Conservation (phyloP, 208 protist genomes). For the Wallacemonas sp. region DNA sequence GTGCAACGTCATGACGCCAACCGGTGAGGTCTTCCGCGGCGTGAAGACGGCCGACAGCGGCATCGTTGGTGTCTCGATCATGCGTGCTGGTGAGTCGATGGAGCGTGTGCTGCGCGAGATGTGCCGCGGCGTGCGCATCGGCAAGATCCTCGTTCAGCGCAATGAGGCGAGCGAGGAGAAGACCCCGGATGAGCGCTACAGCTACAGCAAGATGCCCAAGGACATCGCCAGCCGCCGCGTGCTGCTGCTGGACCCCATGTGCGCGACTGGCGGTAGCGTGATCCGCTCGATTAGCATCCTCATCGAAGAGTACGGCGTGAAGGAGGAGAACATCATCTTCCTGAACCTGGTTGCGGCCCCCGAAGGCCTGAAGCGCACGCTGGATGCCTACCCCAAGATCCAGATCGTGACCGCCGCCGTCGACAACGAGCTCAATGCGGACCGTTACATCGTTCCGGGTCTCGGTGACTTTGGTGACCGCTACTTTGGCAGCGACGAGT, state of each 20-base stretch:
- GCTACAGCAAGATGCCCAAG: constrained; percentile 96
- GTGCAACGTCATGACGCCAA: constrained; percentile 92
- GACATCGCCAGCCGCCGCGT: constrained; percentile 92
- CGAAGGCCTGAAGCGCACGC: constrained; percentile 78
- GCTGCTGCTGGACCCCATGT: constrained; percentile 97
- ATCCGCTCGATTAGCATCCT: constrained; percentile 83
- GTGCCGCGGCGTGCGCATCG: constrained; percentile 95
- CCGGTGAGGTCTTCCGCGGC: constrained; percentile 75
- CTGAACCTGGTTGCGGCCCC: constrained; percentile 94
- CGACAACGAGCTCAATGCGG: constrained; percentile 90
- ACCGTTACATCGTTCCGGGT: constrained; percentile 96
- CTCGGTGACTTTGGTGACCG: constrained; percentile 97
- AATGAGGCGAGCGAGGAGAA: constrained; percentile 91
- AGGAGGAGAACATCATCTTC: constrained; percentile 96
- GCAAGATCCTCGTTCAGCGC: constrained; percentile 98
- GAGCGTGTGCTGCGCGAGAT: constrained; percentile 93
- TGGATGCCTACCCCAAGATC: constrained; percentile 74
- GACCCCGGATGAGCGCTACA: constrained; percentile 86
- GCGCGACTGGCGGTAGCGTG: constrained; percentile 93
- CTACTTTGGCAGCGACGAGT: constrained; percentile 93
- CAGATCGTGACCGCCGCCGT: constrained; percentile 92
- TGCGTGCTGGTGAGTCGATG: constrained; percentile 98
- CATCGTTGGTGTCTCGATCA: constrained; percentile 97
- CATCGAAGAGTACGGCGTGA: constrained; percentile 76
- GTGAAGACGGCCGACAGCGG: constrained; percentile 69